Evolutionary conservation across 1,139 yeast species (phyloP).

Genomic region (Blastobotrys indianensis): DNA sequence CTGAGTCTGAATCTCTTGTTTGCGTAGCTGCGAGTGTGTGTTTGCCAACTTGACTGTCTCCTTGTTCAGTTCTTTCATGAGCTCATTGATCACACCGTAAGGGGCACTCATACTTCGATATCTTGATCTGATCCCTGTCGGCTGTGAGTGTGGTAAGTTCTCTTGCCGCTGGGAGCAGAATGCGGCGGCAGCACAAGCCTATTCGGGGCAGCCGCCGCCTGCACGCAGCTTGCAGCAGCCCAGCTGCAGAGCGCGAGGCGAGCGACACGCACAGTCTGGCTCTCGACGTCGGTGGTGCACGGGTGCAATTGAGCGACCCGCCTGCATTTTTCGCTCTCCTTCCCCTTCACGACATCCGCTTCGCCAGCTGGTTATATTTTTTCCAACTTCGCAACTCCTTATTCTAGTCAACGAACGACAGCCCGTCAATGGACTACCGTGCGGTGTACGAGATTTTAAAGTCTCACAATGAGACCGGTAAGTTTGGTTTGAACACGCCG

Average conservation of each 20-base stretch:
- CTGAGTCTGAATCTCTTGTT: conserved; percentile 2
- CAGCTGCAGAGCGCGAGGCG: no score
- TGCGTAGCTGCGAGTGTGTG: conserved; percentile 4
- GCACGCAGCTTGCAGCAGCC: no score
- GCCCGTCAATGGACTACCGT: conserved; percentile 20
- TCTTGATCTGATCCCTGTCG: no score
- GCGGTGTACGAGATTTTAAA: conserved; percentile 24
- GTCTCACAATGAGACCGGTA: conserved; percentile 23
- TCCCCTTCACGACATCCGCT: not conserved
- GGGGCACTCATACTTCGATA: no score
- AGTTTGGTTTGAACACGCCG: conserved; percentile 5
- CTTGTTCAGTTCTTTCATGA: conserved; percentile 1
- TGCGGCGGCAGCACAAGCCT: no score
- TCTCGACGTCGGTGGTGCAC: no score
- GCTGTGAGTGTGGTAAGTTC: no score
- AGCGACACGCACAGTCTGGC: no score
- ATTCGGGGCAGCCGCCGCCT: no score
- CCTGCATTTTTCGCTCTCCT: not conserved
- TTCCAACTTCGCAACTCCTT: not conserved
- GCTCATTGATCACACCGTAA: conserved; percentile 1
- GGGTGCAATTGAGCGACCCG: no score
- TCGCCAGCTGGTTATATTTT: not conserved
- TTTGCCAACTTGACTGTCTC: conserved; percentile 3
- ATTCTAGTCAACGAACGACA: not conserved
- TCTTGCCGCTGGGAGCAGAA: no score